Conservation (phyloP, 495 filamentous ascomycete genomes). For the Aspergillus carlsbadensis region DNA sequence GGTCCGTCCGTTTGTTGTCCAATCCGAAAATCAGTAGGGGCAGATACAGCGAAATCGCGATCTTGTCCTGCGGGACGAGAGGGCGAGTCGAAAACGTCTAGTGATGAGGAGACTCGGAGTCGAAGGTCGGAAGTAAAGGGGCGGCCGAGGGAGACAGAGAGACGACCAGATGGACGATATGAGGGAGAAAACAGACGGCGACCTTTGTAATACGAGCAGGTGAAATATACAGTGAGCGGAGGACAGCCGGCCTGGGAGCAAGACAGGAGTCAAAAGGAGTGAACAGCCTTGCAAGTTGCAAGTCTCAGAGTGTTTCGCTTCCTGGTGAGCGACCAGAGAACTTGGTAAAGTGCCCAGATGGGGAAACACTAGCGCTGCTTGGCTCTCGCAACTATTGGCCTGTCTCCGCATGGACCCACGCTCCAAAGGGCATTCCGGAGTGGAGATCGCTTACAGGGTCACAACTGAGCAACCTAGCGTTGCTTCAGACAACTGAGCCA, state of each 20-base stretch:
- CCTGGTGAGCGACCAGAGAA: not conserved
- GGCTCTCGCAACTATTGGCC: slow-evolving; percentile 1
- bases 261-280: not conserved
- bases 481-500: not conserved
- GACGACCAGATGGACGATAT: not conserved
- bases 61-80: not conserved
- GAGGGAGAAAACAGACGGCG: not conserved
- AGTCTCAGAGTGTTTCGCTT: not conserved
- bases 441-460: slow-evolving; percentile 20
- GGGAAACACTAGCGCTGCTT: slow-evolving; percentile 8
- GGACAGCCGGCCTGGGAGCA: not conserved
- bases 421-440: slow-evolving; percentile 19
- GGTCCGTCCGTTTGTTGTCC: not conserved
- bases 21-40: not conserved
- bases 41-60: not conserved
- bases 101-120: not conserved
- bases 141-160: not conserved
- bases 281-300: not conserved
- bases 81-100: not conserved
- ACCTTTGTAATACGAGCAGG: not conserved
- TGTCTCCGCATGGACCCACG: not conserved
- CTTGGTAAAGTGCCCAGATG: not conserved
- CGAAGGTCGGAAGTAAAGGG: not conserved
- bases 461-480: not conserved
- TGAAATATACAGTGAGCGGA: not conserved